Base-by-base conservation (phyloP, 176 grass and related monocot species). In the Zoysia pacifica region DNA sequence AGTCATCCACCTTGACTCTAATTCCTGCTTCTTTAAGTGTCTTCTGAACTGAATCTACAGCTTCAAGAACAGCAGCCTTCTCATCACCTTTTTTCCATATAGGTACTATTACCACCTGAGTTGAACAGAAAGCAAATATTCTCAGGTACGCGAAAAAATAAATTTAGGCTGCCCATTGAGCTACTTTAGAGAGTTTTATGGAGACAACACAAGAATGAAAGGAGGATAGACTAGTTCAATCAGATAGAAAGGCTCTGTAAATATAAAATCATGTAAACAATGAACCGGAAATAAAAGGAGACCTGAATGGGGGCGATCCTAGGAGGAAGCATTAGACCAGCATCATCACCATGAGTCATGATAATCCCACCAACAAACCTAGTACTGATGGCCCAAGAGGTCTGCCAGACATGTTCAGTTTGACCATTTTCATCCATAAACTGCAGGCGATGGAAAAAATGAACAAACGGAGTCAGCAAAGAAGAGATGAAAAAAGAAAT, bases 321-420 rank as follows among this genome's bases (percentile, higher is more conserved):
- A 40, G 96, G 96, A 56, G 96, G 96, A 93, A 98, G 96, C 90
- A 98, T 87, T 84, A 98, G 73, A 77, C 96, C 92, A 58, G 96
- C 64, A 87, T 94, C 96, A 91, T 98, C 96, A 75, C 92, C 92
- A 83, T 94, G 96, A 40, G 92, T 94, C 96, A 98, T 98, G 62
- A 98, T 93, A 76, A 98, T 94, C 43, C 92, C 96, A 62, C 96
- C 96, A 81, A 98, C 86, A 61, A 98, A 98, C 45, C 96, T 81
- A 69, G 96, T 98, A 80, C 96, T 98, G 43, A 98, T 83, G 85
- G 96, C 96, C 96, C 96, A 94, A 83, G 92, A 98, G 74, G 96
- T 98, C 75, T 98, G 96, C 96, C 96, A 94, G 44, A 94, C 92
- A 19, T 94, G 81, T 76, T 98, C 92, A 18, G 87, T 92, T 85